These are phyloP conservation scores for Neobulgaria alba DNA, from an alignment of 2,329 filamentous ascomycete species.

Conservation along the genomic window DNA sequence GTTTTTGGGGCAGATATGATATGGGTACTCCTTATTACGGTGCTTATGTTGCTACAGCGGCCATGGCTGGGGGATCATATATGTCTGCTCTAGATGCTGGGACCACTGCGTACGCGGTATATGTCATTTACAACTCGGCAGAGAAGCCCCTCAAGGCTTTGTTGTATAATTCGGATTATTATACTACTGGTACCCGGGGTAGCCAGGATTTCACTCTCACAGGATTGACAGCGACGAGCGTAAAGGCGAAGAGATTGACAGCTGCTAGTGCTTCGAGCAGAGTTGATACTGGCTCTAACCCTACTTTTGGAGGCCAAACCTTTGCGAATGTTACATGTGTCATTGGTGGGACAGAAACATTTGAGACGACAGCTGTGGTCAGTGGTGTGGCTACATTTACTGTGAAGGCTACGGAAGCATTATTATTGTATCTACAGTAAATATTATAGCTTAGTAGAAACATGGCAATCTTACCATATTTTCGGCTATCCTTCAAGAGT, in stretches of 20 bases:
- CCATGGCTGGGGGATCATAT: conserved; percentile 19
- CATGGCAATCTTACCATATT: neutral
- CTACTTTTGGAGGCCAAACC: conserved; percentile 37
- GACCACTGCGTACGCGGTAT: conserved; percentile 16
- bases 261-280: conserved; percentile 35
- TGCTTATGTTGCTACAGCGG: conserved; percentile 20
- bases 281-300: conserved; percentile 35
- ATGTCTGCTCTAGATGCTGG: conserved; percentile 20
- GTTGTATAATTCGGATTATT: conserved; percentile 25
- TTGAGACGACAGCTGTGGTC: conserved; percentile 30
- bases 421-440: conserved; percentile 36
- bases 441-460: neutral
- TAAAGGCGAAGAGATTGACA: conserved; percentile 26
- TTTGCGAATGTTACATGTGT: conserved; percentile 39
- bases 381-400: conserved; percentile 34
- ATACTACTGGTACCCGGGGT: conserved; percentile 15
- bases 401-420: conserved; percentile 38
- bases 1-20: conserved; percentile 23
- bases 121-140: conserved; percentile 17
- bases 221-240: conserved; percentile 8
- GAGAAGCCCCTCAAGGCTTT: conserved; percentile 13
- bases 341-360: conserved; percentile 33
- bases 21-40: conserved; percentile 26
- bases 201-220: conserved; percentile 17
- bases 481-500: neutral